Evolutionary conservation across 257 asterid species (phyloP).

Genomic region (Penstemon newberryi): DNA sequence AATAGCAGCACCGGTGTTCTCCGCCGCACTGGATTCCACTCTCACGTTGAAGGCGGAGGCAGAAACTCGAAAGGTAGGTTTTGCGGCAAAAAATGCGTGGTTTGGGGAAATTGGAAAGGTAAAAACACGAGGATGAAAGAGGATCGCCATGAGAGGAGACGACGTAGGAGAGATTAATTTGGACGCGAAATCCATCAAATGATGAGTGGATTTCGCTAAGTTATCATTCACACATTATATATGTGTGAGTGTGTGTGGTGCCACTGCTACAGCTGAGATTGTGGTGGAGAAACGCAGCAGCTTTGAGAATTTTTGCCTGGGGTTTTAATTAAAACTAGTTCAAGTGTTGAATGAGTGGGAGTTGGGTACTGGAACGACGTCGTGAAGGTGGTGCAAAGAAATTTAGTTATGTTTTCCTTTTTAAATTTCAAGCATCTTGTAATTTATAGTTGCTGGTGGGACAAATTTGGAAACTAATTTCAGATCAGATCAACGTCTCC

Average conservation of each 20-base stretch:
- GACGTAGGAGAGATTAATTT: slow-evolving; percentile 9
- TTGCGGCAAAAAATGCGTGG: slow-evolving; percentile 21
- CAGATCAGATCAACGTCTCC: too few relatives aligned
- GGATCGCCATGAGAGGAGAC: slow-evolving; percentile 54
- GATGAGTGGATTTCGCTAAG: background rate
- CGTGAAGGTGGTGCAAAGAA: too few relatives aligned
- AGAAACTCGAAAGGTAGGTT: slow-evolving; percentile 28
- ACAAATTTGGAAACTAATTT: too few relatives aligned
- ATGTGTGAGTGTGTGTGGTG: slow-evolving; percentile 33
- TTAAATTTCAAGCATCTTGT: too few relatives aligned
- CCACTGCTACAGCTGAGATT: slow-evolving; percentile 21
- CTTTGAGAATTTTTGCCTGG: slow-evolving; percentile 32
- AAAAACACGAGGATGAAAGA: slow-evolving; percentile 38
- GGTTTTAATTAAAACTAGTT: too few relatives aligned
- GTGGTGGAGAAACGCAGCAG: slow-evolving; percentile 57
- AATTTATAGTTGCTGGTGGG: too few relatives aligned
- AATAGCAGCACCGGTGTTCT: slow-evolving; percentile 50
- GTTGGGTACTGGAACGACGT: background rate
- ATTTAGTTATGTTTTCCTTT: too few relatives aligned
- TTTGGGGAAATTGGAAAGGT: slow-evolving; percentile 32
- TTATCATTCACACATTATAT: slow-evolving; percentile 4
- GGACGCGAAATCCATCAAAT: slow-evolving; percentile 45
- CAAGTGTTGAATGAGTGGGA: background rate
- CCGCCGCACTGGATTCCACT: slow-evolving; percentile 37
- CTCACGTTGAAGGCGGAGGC: slow-evolving; percentile 35